phyloP scores from a whole-genome alignment of 441 rosid genomes.

The Codiaeum variegatum region DNA sequence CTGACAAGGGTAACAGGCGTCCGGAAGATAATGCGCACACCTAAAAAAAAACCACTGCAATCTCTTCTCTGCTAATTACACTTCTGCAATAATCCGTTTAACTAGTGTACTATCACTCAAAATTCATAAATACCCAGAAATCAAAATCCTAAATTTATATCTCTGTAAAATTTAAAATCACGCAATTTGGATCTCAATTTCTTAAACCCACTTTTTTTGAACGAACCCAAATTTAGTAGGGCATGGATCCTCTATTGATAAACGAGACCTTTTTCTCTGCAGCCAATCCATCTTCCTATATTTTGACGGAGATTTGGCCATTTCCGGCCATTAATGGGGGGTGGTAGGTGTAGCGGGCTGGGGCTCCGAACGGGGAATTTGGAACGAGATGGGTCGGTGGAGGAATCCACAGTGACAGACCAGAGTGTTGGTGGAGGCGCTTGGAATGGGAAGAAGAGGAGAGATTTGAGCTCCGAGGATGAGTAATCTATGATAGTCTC shows the following conservation, averaged over 20 bases:
- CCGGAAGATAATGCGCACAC: background rate
- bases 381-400: constrained; percentile 56
- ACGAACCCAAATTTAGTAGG: constrained; percentile 3
- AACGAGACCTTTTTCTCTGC: constrained; percentile 72
- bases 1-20: too few species aligned
- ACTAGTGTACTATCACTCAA: too few species aligned
- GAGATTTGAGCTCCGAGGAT: constrained; percentile 69
- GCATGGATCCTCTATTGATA: constrained; percentile 80
- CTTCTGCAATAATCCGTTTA: background rate
- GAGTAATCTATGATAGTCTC: constrained; percentile 73
- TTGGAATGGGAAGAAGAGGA: constrained; percentile 48
- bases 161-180: background rate
- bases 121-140: background rate
- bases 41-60: background rate
- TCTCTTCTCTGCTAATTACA: background rate
- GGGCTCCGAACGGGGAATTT: constrained; percentile 56
- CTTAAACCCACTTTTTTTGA: background rate
- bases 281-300: constrained; percentile 70
- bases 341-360: constrained; percentile 33
- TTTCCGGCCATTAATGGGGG: constrained; percentile 31
- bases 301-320: constrained; percentile 82
- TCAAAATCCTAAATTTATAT: background rate
- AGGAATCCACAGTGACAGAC: constrained; percentile 80
- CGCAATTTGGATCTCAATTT: constrained; percentile 17
- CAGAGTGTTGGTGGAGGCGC: constrained; percentile 60